Percentiles rank a stretch among this genome's conserved stretches.
phyloP scores from a whole-genome alignment of 2,329 filamentous ascomycete genomes.

The Fusarium miscanthi region DNA sequence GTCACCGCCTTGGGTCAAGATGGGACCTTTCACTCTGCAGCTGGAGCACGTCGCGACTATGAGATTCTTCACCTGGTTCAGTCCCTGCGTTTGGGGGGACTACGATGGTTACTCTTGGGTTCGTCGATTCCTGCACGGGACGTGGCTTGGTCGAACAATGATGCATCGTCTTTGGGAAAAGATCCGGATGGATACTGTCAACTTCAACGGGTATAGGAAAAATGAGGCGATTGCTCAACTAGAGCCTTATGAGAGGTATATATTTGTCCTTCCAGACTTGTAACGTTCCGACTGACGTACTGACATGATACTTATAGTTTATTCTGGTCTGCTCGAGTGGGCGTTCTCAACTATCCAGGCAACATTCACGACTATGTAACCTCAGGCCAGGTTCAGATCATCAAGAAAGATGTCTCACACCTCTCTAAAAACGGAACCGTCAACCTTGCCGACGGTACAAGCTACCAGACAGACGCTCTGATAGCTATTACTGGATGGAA shows the following conservation, averaged over 20 bases:
- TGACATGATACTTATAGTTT: background rate
- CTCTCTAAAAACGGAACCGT: background rate
- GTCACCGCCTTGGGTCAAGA: background rate
- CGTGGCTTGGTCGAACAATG: background rate
- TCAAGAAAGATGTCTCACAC: background rate
- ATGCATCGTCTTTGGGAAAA: background rate
- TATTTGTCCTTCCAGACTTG: too few species aligned
- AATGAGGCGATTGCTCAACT: fast-evolving
- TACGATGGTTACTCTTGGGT: background rate
- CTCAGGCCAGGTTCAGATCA: background rate
- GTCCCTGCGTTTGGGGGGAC: background rate
- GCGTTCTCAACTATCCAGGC: background rate
- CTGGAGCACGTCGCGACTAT: background rate
- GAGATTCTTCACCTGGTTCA: background rate
- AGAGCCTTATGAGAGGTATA: background rate
- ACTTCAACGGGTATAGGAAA: background rate
- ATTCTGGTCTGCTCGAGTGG: background rate
- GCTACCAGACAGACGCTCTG: background rate
- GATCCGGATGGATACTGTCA: background rate
- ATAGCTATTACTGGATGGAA: background rate
- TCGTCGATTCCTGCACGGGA: background rate
- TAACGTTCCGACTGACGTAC: too few species aligned
- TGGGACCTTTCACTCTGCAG: background rate
- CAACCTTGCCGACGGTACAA: background rate
- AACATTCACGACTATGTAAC: background rate